Evolutionary conservation across 73 alveolate species (phyloP), one percentile per base, ranked within the genome.

Genomic region (Durusdinium trenchii): DNA sequence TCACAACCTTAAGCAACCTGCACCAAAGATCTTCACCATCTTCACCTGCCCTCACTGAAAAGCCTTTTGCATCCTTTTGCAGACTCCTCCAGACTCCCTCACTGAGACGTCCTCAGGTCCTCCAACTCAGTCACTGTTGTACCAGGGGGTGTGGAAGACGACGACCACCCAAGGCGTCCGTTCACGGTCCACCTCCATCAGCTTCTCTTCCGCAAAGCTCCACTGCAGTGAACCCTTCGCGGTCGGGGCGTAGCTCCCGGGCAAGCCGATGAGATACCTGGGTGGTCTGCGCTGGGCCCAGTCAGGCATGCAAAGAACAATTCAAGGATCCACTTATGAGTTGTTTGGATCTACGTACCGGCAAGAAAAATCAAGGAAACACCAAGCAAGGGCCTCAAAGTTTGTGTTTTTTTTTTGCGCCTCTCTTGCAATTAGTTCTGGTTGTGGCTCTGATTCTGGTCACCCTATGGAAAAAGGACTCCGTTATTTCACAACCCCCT

Each of bases 141-240:
- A 54, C 96, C 96, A 89, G 43, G 96, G 96, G 32, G 96, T 89
- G 86, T 89, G 96, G 71, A 89, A 89, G 86, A 89, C 64, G 64
- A 51, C 96, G 48, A 51, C 85, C 52, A 89, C 86, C 96, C 96
- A 89, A 1, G 96, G 96, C 26, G 96, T 89, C 28, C 96, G 85
- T 30, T 32, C 84, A 42, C 95, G 95, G 43, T 89, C 81, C 85
- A 89, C 96, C 32, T 26, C 64, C 38, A 14, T 52, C 86, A 89
- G 71, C 96, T 89, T 89, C 71, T 61, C 96, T 30, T 47, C 96
- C 38, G 43, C 96, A 43, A 89, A 89, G 38, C 23, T 36, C 96
- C 96, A 89, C 86, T 89, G 96, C 47, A 85, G 73, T 28, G 86
- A 47, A 42, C 51, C 38, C 28, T 40, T 71, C 23, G 61, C 96